A percentile compares a stretch with the other conserved stretches of the same genome.
Conservation (phyloP, 306 rosid genomes). For the Citrullus amarus region DNA sequence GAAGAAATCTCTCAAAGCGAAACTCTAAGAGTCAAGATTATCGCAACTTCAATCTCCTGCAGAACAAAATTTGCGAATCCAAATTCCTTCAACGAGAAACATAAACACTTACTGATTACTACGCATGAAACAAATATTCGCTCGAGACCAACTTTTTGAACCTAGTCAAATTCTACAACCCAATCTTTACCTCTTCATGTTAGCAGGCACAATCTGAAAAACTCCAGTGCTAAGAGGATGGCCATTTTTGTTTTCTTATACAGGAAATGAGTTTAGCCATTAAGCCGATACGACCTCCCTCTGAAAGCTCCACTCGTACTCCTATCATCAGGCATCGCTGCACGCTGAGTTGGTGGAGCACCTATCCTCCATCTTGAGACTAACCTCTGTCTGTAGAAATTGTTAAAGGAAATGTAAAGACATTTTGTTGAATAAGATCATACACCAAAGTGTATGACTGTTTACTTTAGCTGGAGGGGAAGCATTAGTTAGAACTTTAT, state of each 20-base stretch:
- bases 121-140: neutral
- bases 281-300: conserved; percentile 71
- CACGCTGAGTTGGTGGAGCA: conserved; percentile 29
- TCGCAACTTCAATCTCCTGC: neutral
- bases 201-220: conserved; percentile 1
- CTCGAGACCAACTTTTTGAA: neutral
- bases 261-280: conserved; percentile 17
- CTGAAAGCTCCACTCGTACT: conserved; percentile 58
- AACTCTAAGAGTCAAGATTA: neutral
- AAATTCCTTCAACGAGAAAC: neutral
- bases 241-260: neutral
- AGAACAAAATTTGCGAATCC: neutral
- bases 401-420: conserved; percentile 28
- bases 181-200: neutral
- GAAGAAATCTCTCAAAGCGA: neutral
- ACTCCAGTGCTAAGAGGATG: neutral
- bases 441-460: neutral
- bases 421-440: neutral
- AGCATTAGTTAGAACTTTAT: neutral
- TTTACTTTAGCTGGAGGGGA: neutral
- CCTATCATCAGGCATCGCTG: conserved; percentile 36
- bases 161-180: neutral
- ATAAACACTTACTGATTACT: neutral
- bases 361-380: conserved; percentile 80
- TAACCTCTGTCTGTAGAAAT: conserved; percentile 42